Conservation (phyloP, 1,284 basidiomycete genomes). For the Heterobasidion occidentale region DNA sequence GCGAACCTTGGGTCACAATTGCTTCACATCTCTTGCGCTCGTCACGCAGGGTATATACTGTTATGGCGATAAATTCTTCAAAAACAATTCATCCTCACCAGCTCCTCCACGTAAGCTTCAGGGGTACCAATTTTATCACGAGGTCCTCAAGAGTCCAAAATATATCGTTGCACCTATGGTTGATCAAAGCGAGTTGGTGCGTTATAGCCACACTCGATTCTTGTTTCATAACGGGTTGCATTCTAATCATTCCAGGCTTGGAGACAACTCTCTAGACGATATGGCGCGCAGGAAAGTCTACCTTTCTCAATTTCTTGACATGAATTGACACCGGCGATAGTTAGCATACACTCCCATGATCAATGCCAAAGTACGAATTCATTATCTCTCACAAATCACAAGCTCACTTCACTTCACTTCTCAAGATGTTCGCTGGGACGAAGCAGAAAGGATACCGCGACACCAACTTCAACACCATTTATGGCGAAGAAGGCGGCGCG, state of each 20-base stretch:
- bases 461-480: constrained; percentile 62
- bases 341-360: constrained; percentile 97
- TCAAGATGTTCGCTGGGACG: constrained; percentile 58
- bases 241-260: constrained; percentile 57
- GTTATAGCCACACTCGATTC: constrained; percentile 20
- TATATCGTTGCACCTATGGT: constrained; percentile 96
- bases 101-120: constrained; percentile 40
- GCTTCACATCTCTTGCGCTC: background rate
- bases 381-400: background rate
- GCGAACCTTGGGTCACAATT: background rate
- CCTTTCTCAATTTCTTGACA: constrained; percentile 6
- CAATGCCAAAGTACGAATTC: constrained; percentile 65
- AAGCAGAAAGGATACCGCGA: constrained; percentile 47
- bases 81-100: background rate
- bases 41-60: background rate
- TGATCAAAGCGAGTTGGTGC: constrained; percentile 90
- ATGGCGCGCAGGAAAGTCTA: constrained; percentile 64
- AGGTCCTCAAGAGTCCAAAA: constrained; percentile 76
- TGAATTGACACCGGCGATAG: constrained; percentile 24
- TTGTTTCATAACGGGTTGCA: background rate
- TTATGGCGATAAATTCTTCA: background rate
- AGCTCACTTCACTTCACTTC: background rate
- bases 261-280: constrained; percentile 82
- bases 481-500: constrained; percentile 60
- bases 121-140: constrained; percentile 78